phyloP scores from a whole-genome alignment of 441 rosid species.

The Populus hybrid region DNA sequence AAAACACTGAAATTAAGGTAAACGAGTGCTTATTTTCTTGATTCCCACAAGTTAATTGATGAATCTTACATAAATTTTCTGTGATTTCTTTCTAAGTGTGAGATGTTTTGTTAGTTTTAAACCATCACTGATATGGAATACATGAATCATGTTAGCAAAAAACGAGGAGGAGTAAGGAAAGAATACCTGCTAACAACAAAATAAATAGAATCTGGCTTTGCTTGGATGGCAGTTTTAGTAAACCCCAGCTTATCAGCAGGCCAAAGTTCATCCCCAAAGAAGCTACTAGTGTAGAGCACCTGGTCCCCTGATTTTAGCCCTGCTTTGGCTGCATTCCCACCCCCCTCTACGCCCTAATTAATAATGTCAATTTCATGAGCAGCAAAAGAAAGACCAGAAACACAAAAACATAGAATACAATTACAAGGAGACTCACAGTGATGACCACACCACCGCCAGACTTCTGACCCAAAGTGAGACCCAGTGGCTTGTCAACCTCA shows the following conservation, averaged over 20 bases:
- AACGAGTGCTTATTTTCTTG: not conserved
- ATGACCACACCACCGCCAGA: constrained; percentile 84
- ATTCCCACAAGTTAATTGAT: not conserved
- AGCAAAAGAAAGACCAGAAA: not conserved
- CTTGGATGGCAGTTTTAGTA: constrained; percentile 96
- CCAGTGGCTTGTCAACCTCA: constrained; percentile 93
- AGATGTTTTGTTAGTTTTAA: not conserved
- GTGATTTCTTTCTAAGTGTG: not conserved
- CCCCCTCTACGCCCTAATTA: constrained; percentile 76
- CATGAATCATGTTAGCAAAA: not conserved
- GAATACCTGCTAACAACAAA: constrained; percentile 82
- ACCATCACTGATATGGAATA: not conserved
- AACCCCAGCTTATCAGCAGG: constrained; percentile 97
- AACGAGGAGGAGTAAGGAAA: not conserved
- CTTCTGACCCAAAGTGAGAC: constrained; percentile 87
- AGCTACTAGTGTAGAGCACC: constrained; percentile 91
- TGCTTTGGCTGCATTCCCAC: constrained; percentile 92
- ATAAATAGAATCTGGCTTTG: constrained; percentile 91
- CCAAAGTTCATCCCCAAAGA: constrained; percentile 99
- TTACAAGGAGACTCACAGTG: constrained; percentile 48
- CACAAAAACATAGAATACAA: not conserved
- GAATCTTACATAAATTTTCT: not conserved
- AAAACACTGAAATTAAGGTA: too few relatives aligned
- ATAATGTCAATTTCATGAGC: not conserved
- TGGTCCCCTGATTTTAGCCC: constrained; percentile 92